Evolutionary conservation across 768 basidiomycete species (phyloP).

Genomic region (Rhodotorula diobovata): DNA sequence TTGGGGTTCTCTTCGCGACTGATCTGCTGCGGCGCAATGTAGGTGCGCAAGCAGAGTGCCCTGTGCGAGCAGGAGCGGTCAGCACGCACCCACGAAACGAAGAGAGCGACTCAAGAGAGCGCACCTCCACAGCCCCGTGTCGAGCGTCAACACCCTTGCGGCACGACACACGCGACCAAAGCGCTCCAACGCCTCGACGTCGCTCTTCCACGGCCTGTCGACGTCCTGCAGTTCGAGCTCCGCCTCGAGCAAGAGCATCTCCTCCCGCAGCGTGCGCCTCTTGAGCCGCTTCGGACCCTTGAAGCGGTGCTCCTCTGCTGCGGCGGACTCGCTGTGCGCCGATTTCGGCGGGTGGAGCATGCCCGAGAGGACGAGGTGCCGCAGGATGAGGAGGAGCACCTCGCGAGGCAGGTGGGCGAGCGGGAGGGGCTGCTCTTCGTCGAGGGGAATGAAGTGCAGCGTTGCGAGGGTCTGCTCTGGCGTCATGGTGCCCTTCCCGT

Average conservation of each 20-base stretch:
- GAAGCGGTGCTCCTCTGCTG: background rate
- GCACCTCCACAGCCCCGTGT: conserved; percentile 27
- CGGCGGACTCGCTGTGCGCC: background rate
- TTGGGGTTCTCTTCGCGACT: background rate
- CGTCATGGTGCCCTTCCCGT: background rate
- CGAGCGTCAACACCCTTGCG: conserved; percentile 29
- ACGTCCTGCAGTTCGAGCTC: conserved; percentile 25
- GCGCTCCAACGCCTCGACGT: conserved; percentile 37
- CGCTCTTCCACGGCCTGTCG: conserved; percentile 26
- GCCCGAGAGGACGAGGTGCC: conserved; percentile 25
- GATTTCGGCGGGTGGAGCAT: conserved; percentile 22
- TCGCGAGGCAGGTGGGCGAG: conserved; percentile 38
- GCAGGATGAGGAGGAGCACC: conserved; percentile 38
- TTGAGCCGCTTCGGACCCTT: background rate
- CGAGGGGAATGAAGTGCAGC: conserved; percentile 31
- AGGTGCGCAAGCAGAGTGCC: conserved; percentile 7
- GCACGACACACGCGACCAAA: conserved; percentile 26
- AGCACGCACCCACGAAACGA: background rate
- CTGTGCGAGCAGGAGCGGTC: background rate
- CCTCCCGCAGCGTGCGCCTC: conserved; percentile 29
- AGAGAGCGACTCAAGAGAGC: background rate
- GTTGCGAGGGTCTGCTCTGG: conserved; percentile 19
- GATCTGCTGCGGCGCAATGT: conserved; percentile 34
- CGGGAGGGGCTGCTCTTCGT: conserved; percentile 23
- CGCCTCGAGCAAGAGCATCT: conserved; percentile 18